Conservation (phyloP, 768 basidiomycete species). For the Lepiota venenata region DNA sequence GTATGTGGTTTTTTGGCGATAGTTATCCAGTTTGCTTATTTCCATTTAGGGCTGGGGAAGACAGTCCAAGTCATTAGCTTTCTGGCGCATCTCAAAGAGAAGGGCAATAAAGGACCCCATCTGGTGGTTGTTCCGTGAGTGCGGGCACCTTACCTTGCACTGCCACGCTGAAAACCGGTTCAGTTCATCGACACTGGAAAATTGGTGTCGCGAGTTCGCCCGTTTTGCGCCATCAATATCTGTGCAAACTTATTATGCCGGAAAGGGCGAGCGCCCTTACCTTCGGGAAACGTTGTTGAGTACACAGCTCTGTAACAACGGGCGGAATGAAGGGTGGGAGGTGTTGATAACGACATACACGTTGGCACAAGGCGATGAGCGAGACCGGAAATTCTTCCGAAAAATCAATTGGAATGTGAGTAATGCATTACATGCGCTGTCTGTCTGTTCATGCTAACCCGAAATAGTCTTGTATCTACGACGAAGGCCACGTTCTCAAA, state of each 20-base stretch:
- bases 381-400: slow-evolving; percentile 91
- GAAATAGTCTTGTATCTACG: slow-evolving; percentile 83
- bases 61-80: slow-evolving; percentile 99
- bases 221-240: slow-evolving; percentile 85
- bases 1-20: slow-evolving; percentile 40
- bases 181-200: slow-evolving; percentile 94
- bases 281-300: slow-evolving; percentile 73
- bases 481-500: slow-evolving; percentile 97
- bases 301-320: slow-evolving; percentile 44
- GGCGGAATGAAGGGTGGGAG: slow-evolving; percentile 70
- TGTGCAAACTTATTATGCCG: slow-evolving; percentile 91
- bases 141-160: neutral
- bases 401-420: slow-evolving; percentile 91
- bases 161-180: slow-evolving; percentile 9
- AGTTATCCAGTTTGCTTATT: slow-evolving; percentile 7
- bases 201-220: slow-evolving; percentile 97
- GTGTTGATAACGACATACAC: slow-evolving; percentile 97
- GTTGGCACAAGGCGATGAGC: slow-evolving; percentile 84
- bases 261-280: slow-evolving; percentile 77
- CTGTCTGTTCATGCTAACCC: slow-evolving; percentile 7
- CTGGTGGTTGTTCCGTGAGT: slow-evolving; percentile 94
- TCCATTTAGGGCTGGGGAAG: slow-evolving; percentile 82
- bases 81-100: slow-evolving; percentile 84
- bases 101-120: slow-evolving; percentile 78
- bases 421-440: slow-evolving; percentile 8